A percentile compares a stretch with the other conserved stretches of the same genome.
Conservation (phyloP, 2,329 filamentous ascomycete genomes). For the Ascomycota sp. region DNA sequence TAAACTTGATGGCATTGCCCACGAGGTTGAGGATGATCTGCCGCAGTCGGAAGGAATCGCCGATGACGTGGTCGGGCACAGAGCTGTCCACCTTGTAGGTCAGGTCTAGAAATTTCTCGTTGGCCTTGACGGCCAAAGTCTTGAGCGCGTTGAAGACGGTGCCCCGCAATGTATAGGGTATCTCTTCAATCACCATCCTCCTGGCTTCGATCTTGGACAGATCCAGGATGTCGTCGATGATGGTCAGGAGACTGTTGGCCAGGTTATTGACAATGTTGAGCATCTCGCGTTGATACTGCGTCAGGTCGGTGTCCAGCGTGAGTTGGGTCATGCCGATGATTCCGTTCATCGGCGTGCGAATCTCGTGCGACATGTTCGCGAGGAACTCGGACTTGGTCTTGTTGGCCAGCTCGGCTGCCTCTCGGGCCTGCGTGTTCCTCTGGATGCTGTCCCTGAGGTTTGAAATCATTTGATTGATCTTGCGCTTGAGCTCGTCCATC, state of each 20-base stretch:
- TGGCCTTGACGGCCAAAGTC: slow-evolving; percentile 89
- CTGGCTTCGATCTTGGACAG: slow-evolving; percentile 77
- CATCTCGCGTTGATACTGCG: slow-evolving; percentile 93
- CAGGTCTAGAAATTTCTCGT: slow-evolving; percentile 82
- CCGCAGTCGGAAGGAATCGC: slow-evolving; percentile 85
- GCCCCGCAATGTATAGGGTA: slow-evolving; percentile 82
- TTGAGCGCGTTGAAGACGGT: slow-evolving; percentile 96
- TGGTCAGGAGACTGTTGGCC: slow-evolving; percentile 87
- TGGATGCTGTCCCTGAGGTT: slow-evolving; percentile 92
- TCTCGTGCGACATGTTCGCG: slow-evolving; percentile 98
- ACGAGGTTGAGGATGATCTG: slow-evolving; percentile 96
- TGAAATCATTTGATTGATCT: slow-evolving; percentile 99
- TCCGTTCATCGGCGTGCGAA: slow-evolving; percentile 90
- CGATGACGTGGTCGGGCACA: slow-evolving; percentile 85
- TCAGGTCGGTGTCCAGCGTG: slow-evolving; percentile 84
- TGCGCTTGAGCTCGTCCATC: slow-evolving; percentile 97
- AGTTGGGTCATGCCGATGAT: slow-evolving; percentile 97
- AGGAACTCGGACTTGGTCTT: slow-evolving; percentile 97
- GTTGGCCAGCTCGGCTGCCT: slow-evolving; percentile 90
- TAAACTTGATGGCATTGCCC: slow-evolving; percentile 98
- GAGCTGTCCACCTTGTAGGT: slow-evolving; percentile 87
- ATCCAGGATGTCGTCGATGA: slow-evolving; percentile 73
- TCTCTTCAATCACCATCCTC: slow-evolving; percentile 95
- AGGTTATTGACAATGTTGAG: slow-evolving; percentile 94
- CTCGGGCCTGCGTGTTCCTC: slow-evolving; percentile 83